phyloP scores from a whole-genome alignment of 1,139 yeast genomes.

The Petasospora rhodanensis region DNA sequence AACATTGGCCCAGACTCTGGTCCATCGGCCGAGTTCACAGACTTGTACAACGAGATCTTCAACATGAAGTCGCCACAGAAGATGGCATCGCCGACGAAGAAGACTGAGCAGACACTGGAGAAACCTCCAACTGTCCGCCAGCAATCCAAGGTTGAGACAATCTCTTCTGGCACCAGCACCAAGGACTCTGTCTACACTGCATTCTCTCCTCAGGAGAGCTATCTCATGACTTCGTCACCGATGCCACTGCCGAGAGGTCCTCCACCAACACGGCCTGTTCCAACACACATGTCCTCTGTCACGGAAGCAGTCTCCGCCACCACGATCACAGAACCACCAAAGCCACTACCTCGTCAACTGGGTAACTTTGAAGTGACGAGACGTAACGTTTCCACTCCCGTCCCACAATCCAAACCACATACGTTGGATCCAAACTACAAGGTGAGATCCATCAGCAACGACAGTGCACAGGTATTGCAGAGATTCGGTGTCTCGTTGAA shows the following conservation, averaged over 20 bases:
- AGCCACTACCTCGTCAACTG: slow-evolving; percentile 12
- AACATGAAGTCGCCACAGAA: slow-evolving; percentile 15
- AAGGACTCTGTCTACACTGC: no score
- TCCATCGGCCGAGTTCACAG: slow-evolving; percentile 25
- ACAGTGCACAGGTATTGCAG: slow-evolving; percentile 38
- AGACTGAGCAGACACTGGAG: no score
- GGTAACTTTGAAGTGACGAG: slow-evolving; percentile 15
- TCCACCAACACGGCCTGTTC: slow-evolving; percentile 1
- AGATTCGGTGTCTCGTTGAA: slow-evolving; percentile 40
- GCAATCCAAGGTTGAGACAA: no score
- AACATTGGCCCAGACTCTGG: slow-evolving; percentile 14
- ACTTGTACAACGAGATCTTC: slow-evolving; percentile 33
- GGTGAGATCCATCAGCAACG: slow-evolving; percentile 26
- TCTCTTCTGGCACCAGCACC: neutral
- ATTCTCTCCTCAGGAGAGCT: neutral
- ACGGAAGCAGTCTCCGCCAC: slow-evolving; percentile 1
- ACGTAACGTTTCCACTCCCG: slow-evolving; percentile 19
- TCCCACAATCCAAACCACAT: slow-evolving; percentile 9
- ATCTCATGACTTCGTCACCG: slow-evolving; percentile 7
- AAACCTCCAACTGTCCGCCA: no score
- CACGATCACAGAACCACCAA: slow-evolving; percentile 2
- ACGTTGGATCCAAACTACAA: slow-evolving; percentile 25
- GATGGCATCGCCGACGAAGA: no score
- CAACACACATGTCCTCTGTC: neutral
- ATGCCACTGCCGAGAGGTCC: no score